Conservation (phyloP, 164 flowering plant genomes). For the Kalanchoe fedtschenkoi region DNA sequence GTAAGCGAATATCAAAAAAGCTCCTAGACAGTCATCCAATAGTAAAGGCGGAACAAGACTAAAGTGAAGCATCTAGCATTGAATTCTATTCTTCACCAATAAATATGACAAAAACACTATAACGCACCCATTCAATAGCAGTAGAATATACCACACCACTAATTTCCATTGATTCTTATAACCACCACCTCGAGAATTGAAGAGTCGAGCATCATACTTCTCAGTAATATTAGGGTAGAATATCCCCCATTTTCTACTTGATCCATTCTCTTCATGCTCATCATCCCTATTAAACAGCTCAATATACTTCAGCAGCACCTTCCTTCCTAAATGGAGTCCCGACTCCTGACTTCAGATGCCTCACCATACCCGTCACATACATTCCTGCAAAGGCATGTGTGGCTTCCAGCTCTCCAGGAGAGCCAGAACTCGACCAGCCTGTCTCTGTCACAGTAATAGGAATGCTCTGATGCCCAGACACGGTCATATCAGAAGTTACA, state of each 20-base stretch:
- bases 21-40: too few species aligned
- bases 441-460: conserved; percentile 67
- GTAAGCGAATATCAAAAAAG: too few species aligned
- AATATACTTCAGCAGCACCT: conserved; percentile 41
- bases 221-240: conserved; percentile 38
- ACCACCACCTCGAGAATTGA: conserved; percentile 10
- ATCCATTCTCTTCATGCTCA: not conserved
- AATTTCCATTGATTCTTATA: too few species aligned
- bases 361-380: conserved; percentile 45
- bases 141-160: too few species aligned
- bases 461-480: conserved; percentile 44
- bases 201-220: conserved; percentile 40
- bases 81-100: too few species aligned
- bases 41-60: too few species aligned
- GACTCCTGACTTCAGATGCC: conserved; percentile 43
- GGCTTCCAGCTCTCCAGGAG: conserved; percentile 31
- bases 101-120: too few species aligned
- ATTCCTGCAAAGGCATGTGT: conserved; percentile 35
- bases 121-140: too few species aligned
- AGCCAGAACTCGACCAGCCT: conserved; percentile 73
- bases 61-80: too few species aligned
- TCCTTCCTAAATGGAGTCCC: conserved; percentile 68
- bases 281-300: conserved; percentile 45
- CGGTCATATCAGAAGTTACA: conserved; percentile 44
- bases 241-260: conserved; percentile 43